Evolutionary conservation across 1,139 yeast genomes (phyloP), one percentile per base, ranked within the genome.

Genomic region (Trichomonascaceae sp.): DNA sequence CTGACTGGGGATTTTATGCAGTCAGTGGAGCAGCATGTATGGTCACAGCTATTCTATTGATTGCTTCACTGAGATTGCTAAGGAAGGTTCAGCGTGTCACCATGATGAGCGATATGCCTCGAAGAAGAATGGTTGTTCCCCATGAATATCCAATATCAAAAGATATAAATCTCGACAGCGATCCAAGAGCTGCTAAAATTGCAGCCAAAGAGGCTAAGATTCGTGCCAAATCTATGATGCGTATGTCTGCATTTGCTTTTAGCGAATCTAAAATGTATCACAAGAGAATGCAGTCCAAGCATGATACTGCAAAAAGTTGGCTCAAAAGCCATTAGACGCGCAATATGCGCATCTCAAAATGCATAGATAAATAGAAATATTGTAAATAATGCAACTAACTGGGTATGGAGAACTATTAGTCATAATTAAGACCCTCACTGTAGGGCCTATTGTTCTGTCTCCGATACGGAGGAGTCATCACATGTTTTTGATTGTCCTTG

Each of bases 31-130:
- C 75, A 1, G 77, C 80, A 5, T 63, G 68, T 0, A 55, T 74
- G 4, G 70, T 81, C 1, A 64, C 78, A 0, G 22, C 74, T 0
- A 62, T 77, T 9, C 74, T 79, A 49, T 70, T 69, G 6, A 52
- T 62, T 18, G 53, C 65, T 39, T 68, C 73, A 8, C 62, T 83
- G 62, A 73, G 73, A 53, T 77, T 78, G 53, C 74, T 86, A 55
- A 73, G 76, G 46, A 72, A 74, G 54, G 81, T 86, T 18, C 89
- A 83, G 65, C 79, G 77, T 53, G 72, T 85, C 50, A 84, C 88
- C n/a, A 81, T 84, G 83, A 80, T 78, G 80, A 75, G 76, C 9
- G 63, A 58, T 19, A 50, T 55, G 27, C 57, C 57, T 17, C 49
- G 19, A 50, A 13, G 47, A 27, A 49, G 36, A 32, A 30, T 15